phyloP scores from a whole-genome alignment of 2,329 filamentous ascomycete species.

The Drechslerella coelobrocha region DNA sequence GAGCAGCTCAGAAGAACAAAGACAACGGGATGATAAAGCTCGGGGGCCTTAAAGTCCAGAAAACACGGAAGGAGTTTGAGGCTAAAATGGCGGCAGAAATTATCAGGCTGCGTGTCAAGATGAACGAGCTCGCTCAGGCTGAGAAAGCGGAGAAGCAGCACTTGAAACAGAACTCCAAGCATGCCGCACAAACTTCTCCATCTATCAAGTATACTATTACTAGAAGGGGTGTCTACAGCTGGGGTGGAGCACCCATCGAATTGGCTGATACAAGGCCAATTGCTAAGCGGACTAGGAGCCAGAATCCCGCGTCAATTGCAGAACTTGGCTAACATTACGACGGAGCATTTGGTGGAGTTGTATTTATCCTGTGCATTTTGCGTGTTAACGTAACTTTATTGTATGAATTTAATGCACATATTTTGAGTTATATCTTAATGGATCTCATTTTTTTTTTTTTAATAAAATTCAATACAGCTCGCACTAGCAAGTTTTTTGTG shows the following conservation, averaged over 20 bases:
- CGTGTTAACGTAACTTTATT: too few species aligned
- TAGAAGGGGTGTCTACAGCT: conserved; percentile 23
- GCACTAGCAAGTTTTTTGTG: too few species aligned
- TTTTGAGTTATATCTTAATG: too few species aligned
- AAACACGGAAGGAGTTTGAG: conserved; percentile 9
- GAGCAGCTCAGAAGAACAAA: conserved; percentile 3
- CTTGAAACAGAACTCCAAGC: not conserved
- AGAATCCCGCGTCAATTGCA: too few species aligned
- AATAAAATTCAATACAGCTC: too few species aligned
- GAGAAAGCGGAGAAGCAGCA: conserved; percentile 17
- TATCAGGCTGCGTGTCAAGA: conserved; percentile 24
- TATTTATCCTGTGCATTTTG: too few species aligned
- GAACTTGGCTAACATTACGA: not conserved
- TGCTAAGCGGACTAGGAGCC: conserved; percentile 31
- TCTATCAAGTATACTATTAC: conserved; percentile 15
- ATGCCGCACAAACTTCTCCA: not conserved
- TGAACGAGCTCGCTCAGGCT: conserved; percentile 13
- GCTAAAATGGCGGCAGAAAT: conserved; percentile 24
- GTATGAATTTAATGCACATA: too few species aligned
- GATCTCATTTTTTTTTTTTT: too few species aligned
- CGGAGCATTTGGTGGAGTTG: too few species aligned
- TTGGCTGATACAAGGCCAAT: conserved; percentile 13
- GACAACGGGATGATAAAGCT: conserved; percentile 20
- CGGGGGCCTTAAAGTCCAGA: conserved; percentile 20
- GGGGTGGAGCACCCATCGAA: not conserved